Evolutionary conservation across 495 filamentous ascomycete species (phyloP), one percentile per base, ranked within the genome.

Genomic region (Penicillium pancosmium): DNA sequence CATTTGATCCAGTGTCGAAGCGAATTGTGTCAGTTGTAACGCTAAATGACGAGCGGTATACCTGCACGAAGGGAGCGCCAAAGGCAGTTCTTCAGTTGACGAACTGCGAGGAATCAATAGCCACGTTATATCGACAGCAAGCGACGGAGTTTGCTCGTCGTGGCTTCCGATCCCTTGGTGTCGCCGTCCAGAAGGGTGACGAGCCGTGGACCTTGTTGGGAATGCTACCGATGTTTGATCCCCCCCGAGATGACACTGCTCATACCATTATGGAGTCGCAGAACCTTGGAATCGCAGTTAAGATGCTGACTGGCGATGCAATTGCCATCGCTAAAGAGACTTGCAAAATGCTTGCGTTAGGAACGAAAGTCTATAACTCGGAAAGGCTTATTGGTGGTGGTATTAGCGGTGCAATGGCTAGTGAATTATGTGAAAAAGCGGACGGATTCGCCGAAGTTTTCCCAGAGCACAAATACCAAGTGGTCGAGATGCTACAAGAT

Each of bases 381-480:
- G 82, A 88, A 43, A 86, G 83, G 67, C 78, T 89, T 48, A 87
- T 90, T 59, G 84, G 88, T 56, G 86, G 86, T 60, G 86, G 87
- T 60, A 79, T 90, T 5, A 83, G 82, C 52, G 87, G 87, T 38
- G 84, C 83, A 21, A 88, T 87, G 66, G 86, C 88, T 60, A 80
- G 86, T 66, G 87, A 90, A 64, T 76, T 90, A 36, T 84, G 87
- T 54, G 87, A 90, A 70, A 86, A 87, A 52, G 87, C 87, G 16
- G 87, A 90, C 68, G 87, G 87, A 53, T 89, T 89, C 69, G 86
- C 82, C 8, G 93, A 97, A 76, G 93, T 97, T 47, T 97, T 96
- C 82, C 93, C 93, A 56, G 91, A 97, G 77, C 93, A 97, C 81
- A 97, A 97, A 83, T 96, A 93, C 78, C 92, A 96, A 64, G 93